Percentiles rank a stretch among this genome's conserved stretches.
Evolutionary conservation across 2,329 filamentous ascomycete species (phyloP).

Genomic region (Tolypocladium inflatum): DNA sequence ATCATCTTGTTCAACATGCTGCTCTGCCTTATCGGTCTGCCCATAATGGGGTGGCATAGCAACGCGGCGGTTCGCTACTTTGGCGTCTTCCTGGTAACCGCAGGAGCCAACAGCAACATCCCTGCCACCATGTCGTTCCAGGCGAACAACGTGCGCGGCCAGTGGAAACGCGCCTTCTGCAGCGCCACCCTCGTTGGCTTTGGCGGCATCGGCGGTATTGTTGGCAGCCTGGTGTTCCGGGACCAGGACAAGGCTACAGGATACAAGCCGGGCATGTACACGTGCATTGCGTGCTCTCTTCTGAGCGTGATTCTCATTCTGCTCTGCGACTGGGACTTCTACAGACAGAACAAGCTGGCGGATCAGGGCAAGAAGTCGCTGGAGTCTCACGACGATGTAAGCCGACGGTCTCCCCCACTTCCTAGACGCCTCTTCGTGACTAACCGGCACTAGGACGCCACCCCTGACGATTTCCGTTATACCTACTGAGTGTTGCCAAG

Average conservation of each 20-base stretch:
- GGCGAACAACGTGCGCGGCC: slow-evolving; percentile 78
- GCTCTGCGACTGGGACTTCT: slow-evolving; percentile 30
- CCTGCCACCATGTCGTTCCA: slow-evolving; percentile 70
- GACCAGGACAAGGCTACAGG: slow-evolving; percentile 38
- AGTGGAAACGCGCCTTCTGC: slow-evolving; percentile 80
- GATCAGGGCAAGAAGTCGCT: slow-evolving; percentile 43
- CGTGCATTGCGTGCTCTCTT: slow-evolving; percentile 41
- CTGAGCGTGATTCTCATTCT: slow-evolving; percentile 36
- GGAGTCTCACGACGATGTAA: slow-evolving; percentile 36
- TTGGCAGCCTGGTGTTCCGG: slow-evolving; percentile 64
- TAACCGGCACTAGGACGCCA: background rate
- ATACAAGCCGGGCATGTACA: slow-evolving; percentile 46
- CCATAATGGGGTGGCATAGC: slow-evolving; percentile 60
- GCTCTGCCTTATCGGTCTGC: slow-evolving; percentile 57
- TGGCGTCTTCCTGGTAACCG: slow-evolving; percentile 66
- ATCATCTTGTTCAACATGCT: slow-evolving; percentile 57
- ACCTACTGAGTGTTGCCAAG: background rate
- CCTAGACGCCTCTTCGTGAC: background rate
- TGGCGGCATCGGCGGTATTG: slow-evolving; percentile 71
- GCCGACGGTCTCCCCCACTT: slow-evolving; percentile 11
- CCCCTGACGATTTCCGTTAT: background rate
- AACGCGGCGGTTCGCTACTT: slow-evolving; percentile 54
- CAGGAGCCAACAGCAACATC: slow-evolving; percentile 69
- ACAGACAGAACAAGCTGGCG: slow-evolving; percentile 36
- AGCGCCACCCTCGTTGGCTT: slow-evolving; percentile 68